phyloP scores from a whole-genome alignment of 495 filamentous ascomycete genomes.

The Neurospora africana region DNA sequence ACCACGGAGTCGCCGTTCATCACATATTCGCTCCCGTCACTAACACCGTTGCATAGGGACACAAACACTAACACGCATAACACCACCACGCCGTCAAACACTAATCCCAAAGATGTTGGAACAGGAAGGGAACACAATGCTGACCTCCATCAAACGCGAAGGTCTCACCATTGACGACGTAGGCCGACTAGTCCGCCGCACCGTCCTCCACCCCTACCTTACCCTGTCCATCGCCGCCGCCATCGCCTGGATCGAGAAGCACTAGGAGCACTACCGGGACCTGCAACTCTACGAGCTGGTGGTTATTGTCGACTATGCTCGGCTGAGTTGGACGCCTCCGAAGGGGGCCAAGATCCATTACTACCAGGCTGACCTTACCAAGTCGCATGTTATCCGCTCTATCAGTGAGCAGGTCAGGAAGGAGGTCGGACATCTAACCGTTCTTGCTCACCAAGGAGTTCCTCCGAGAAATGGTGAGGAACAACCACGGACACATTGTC shows the following conservation, averaged over 20 bases:
- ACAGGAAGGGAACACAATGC: constrained; percentile 5
- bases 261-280: background rate
- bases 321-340: constrained; percentile 10
- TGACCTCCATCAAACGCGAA: constrained; percentile 8
- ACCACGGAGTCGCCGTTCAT: background rate
- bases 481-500: constrained; percentile 17
- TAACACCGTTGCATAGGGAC: background rate
- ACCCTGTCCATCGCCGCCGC: constrained; percentile 13
- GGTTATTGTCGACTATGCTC: constrained; percentile 14
- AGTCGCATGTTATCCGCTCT: constrained; percentile 6
- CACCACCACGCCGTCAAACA: background rate
- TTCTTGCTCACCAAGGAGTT: constrained; percentile 21
- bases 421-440: constrained; percentile 20
- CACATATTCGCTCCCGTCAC: background rate
- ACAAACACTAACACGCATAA: background rate
- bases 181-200: constrained; percentile 8
- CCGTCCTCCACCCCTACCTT: constrained; percentile 14
- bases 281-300: background rate
- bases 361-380: constrained; percentile 17
- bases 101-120: no score
- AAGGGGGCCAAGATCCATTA: constrained; percentile 8
- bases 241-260: constrained; percentile 3
- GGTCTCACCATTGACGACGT: constrained; percentile 16
- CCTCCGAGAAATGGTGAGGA: constrained; percentile 14
- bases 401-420: constrained; percentile 6